Conservation (phyloP, 192 early-diverging fungal species). For the Podila epigama region DNA sequence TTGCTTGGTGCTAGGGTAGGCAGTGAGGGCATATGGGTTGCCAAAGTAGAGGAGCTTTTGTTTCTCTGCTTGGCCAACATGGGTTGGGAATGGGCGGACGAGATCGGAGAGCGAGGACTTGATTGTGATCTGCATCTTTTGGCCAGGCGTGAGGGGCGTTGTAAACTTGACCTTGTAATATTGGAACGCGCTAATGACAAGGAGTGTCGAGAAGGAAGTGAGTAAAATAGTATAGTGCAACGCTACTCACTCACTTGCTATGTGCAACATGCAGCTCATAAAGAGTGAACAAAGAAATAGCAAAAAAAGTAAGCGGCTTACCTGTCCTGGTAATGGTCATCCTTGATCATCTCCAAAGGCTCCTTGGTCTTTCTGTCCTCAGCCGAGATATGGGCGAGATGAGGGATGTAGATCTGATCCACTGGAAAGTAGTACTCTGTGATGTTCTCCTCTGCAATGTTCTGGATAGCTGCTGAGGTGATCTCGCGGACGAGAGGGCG, state of each 20-base stretch:
- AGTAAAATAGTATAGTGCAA: background rate
- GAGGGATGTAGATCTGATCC: conserved; percentile 15
- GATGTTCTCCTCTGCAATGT: conserved; percentile 47
- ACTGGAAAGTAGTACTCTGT: conserved; percentile 60
- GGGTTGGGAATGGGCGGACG: conserved; percentile 58
- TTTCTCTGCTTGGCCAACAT: conserved; percentile 68
- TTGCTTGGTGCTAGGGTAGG: conserved; percentile 74
- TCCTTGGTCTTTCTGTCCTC: conserved; percentile 53
- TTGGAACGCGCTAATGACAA: conserved; percentile 32
- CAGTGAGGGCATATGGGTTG: conserved; percentile 66
- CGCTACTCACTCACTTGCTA: too few relatives aligned
- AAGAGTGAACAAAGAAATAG: background rate
- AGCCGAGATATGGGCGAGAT: conserved; percentile 52
- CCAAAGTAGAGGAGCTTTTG: conserved; percentile 72
- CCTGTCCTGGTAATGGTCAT: conserved; percentile 25
- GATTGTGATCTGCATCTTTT: conserved; percentile 67
- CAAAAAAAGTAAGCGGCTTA: conserved; percentile 7
- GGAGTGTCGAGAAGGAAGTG: background rate
- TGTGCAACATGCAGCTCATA: too few relatives aligned
- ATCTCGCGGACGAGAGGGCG: conserved; percentile 57
- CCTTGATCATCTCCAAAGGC: conserved; percentile 27
- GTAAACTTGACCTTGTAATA: conserved; percentile 59
- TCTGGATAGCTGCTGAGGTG: conserved; percentile 51
- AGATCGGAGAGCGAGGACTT: conserved; percentile 55
- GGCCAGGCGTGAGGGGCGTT: conserved; percentile 56